phyloP scores from a whole-genome alignment of 2,329 filamentous ascomycete species.

The Cladosporium sp. region DNA sequence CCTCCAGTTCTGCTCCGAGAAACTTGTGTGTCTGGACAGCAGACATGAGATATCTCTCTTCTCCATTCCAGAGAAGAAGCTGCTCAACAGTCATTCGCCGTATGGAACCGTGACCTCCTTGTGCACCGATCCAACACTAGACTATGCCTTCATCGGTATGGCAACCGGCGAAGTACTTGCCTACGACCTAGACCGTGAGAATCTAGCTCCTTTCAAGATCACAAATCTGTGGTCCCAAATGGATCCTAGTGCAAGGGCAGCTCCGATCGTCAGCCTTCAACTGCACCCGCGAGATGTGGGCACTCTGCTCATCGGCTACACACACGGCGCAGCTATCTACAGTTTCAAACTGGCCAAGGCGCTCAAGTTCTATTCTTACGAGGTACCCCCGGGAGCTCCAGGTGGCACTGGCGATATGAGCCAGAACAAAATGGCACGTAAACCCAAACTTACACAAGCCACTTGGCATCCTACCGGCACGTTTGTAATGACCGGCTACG shows the following conservation, averaged over 20 bases:
- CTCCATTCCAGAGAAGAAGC: constrained; percentile 67
- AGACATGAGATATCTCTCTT: constrained; percentile 84
- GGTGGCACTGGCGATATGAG: constrained; percentile 68
- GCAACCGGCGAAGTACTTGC: constrained; percentile 70
- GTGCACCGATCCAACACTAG: constrained; percentile 81
- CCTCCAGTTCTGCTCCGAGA: constrained; percentile 81
- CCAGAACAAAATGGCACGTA: constrained; percentile 58
- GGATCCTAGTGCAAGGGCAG: constrained; percentile 62
- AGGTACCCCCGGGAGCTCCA: constrained; percentile 73
- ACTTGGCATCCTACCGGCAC: constrained; percentile 94
- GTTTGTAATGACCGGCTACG: constrained; percentile 80
- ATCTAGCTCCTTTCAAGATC: constrained; percentile 71
- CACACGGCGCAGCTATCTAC: constrained; percentile 81
- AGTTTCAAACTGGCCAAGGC: constrained; percentile 89
- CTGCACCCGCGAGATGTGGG: constrained; percentile 92
- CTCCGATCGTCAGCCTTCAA: constrained; percentile 70
- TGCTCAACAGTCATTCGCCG: constrained; percentile 67
- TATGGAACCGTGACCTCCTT: constrained; percentile 72
- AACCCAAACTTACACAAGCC: constrained; percentile 74
- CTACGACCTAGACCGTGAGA: constrained; percentile 86
- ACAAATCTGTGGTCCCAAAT: constrained; percentile 81
- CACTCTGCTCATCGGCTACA: constrained; percentile 86
- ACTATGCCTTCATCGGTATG: constrained; percentile 82
- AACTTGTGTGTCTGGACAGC: constrained; percentile 77
- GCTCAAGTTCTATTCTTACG: constrained; percentile 76